Base-by-base conservation (phyloP, 208 protist species). In the Acanthamoeba healyi region DNA sequence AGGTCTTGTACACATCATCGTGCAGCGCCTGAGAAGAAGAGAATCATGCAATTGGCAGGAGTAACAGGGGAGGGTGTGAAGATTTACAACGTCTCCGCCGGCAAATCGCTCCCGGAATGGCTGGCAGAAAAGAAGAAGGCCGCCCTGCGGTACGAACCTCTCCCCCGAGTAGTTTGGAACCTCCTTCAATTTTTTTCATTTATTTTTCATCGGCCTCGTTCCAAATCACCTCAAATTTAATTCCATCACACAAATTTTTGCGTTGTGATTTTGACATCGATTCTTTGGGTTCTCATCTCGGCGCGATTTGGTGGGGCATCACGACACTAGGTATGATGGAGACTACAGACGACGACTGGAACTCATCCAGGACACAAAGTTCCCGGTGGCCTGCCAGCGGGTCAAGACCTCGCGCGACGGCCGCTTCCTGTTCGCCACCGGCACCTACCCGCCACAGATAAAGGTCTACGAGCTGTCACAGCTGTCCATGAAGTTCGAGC, bases 401-500 rank as follows among this genome's bases (percentile, higher is more conserved):
- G 36, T 94, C 3, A 88, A 95, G 65, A 19, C 95, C 22, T 90
- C 86, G 19, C 63, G 38, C 15, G 95, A 96, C 67, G 95, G 95
- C 12, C 67, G 94, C 44, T 96, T 93, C 86, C 6, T 96, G 14
- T 12, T 95, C 10, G 89, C 94, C 22, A 94, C 95, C 10, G 95
- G 95, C 34, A 58, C n/a, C 34, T 96, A 96, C 74, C 93, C 87
- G 29, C 95, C 95, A 22, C 94, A 96, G 46, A 72, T 94, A 9
- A 94, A 94, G 32, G 91, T 87, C 9, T 94, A 72, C 49, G 91
- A 94, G 77, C 91, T 94, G 22, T 32, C 84, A n/a, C 54, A 97
- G 93, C 95, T 98, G 7, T 93, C 65, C 70, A 96, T 98, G 94
- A 97, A 97, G 94, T 97, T 97, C 81, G 94, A 96, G 92, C 96